These are phyloP conservation scores for Camelina laxa DNA, from an alignment of 345 rosid genomes.

Conservation along the genomic window DNA sequence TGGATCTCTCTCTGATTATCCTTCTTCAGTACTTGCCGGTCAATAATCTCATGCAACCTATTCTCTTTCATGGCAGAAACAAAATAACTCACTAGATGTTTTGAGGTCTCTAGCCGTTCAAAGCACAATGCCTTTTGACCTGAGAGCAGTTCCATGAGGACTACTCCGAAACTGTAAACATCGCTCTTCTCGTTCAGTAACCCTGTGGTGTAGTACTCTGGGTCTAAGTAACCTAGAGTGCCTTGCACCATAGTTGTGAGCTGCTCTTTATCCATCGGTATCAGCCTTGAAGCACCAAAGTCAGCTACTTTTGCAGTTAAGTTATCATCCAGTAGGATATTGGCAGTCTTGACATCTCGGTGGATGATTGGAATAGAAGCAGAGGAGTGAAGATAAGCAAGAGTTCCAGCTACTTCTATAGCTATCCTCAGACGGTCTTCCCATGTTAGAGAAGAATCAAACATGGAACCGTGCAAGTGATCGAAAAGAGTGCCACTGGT, in stretches of 20 bases:
- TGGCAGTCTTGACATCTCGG: constrained; percentile 53
- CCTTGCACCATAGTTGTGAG: constrained; percentile 58
- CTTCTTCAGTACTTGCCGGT: constrained; percentile 12
- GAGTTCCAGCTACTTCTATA: constrained; percentile 44
- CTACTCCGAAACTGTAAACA: constrained; percentile 60
- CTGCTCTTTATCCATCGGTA: constrained; percentile 46
- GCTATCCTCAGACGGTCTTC: constrained; percentile 47
- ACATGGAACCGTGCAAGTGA: constrained; percentile 33
- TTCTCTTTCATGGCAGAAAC: constrained; percentile 30
- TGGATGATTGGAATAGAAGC: constrained; percentile 52
- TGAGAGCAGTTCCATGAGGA: constrained; percentile 49
- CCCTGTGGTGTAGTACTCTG: constrained; percentile 46
- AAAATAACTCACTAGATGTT: constrained; percentile 46
- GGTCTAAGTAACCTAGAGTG: constrained; percentile 55
- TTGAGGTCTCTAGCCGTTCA: constrained; percentile 30
- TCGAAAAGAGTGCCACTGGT: constrained; percentile 40
- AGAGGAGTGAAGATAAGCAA: constrained; percentile 53
- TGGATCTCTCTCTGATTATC: constrained; percentile 12
- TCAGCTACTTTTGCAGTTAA: constrained; percentile 56
- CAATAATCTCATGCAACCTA: constrained; percentile 36
- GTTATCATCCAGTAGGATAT: constrained; percentile 50
- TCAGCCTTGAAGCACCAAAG: constrained; percentile 54
- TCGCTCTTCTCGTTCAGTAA: constrained; percentile 52
- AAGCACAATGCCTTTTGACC: constrained; percentile 45
- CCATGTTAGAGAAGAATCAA: constrained; percentile 40